These are phyloP conservation scores for Raphidocelis subcapitata DNA, from an alignment of 139 green algal species.

Conservation along the genomic window DNA sequence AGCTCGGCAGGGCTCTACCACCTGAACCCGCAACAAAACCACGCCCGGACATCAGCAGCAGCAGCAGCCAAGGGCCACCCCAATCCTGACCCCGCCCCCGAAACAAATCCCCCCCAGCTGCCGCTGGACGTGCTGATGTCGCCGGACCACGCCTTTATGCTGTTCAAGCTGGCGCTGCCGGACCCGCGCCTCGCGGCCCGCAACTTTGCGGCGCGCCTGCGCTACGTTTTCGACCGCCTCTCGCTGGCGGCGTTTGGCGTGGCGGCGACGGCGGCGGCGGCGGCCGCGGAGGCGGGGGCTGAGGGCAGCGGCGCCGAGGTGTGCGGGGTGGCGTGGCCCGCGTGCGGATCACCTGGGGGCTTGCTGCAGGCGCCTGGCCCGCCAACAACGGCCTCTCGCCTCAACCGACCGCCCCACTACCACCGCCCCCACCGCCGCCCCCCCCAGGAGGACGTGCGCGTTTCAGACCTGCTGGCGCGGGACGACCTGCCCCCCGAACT, in stretches of 20 bases:
- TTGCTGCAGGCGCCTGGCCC: too few relatives aligned
- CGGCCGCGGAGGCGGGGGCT: background rate
- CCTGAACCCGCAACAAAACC: too few relatives aligned
- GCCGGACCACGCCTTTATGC: constrained; percentile 49
- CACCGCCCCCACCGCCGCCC: too few relatives aligned
- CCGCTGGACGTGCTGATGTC: constrained; percentile 57
- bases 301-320: too few relatives aligned
- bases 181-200: constrained; percentile 34
- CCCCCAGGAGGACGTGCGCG: too few relatives aligned
- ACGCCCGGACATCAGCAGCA: too few relatives aligned
- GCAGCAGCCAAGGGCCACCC: background rate
- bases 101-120: constrained; percentile 13
- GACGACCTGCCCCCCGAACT: too few relatives aligned
- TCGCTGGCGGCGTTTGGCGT: constrained; percentile 15
- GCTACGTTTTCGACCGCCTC: constrained; percentile 2
- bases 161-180: constrained; percentile 53
- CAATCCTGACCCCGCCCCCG: background rate
- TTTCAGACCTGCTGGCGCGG: too few relatives aligned
- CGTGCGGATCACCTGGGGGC: too few relatives aligned
- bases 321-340: too few relatives aligned
- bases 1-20: background rate
- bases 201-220: constrained; percentile 21
- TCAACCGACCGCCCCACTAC: too few relatives aligned
- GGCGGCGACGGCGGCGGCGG: background rate
- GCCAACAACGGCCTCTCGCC: too few relatives aligned